Percentiles rank a stretch among this genome's conserved stretches.
These are phyloP conservation scores for Meyerozyma sp. DNA, from an alignment of 1,139 yeast genomes.

Conservation along the genomic window DNA sequence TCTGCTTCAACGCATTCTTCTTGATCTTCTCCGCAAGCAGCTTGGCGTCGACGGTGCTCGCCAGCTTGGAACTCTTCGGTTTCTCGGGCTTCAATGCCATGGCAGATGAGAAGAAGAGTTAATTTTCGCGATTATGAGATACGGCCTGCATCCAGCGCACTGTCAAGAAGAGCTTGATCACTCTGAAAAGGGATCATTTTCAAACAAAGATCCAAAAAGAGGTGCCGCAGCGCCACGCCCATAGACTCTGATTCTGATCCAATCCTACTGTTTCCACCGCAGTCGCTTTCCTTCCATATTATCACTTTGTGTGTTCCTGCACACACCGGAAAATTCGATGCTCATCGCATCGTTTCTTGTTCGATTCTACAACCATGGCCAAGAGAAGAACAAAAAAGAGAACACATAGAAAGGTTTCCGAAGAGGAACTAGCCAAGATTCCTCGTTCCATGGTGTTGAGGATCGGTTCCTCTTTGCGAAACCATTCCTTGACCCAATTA, in stretches of 20 bases:
- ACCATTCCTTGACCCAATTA: constrained; percentile 76
- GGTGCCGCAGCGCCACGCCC: too few relatives aligned
- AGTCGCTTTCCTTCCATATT: too few relatives aligned
- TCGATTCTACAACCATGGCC: constrained; percentile 23
- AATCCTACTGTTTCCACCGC: too few relatives aligned
- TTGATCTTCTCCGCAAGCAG: constrained; percentile 48
- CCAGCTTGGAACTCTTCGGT: constrained; percentile 7
- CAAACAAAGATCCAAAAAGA: too few relatives aligned
- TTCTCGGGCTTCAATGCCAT: background rate
- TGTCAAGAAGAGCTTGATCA: too few relatives aligned
- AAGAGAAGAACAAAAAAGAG: constrained; percentile 62
- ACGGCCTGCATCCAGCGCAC: background rate
- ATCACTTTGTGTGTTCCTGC: background rate
- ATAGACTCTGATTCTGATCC: too few relatives aligned
- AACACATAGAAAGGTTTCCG: constrained; percentile 68
- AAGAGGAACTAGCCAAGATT: constrained; percentile 65
- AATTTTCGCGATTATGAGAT: background rate
- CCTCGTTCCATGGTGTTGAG: constrained; percentile 94
- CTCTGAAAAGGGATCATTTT: too few relatives aligned
- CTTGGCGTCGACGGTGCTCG: constrained; percentile 17
- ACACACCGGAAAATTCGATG: background rate
- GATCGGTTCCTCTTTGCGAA: constrained; percentile 72
- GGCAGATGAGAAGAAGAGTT: constrained; percentile 5
- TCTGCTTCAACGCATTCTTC: constrained; percentile 41
- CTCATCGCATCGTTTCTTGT: background rate